These are phyloP conservation scores for Boletus huronensis DNA, from an alignment of 768 basidiomycete genomes.

Conservation along the genomic window DNA sequence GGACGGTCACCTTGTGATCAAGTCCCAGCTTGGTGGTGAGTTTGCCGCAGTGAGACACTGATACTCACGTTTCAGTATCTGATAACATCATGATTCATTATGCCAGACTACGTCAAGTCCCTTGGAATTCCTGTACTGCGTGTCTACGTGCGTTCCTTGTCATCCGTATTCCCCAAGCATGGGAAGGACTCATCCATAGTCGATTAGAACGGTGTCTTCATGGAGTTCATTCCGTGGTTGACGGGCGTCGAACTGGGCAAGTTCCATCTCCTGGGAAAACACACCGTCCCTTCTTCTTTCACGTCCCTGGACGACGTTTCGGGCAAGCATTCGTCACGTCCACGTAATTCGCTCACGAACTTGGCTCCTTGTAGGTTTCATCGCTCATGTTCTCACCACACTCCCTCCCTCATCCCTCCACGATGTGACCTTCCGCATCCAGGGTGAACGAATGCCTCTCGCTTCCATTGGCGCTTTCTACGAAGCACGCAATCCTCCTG, in stretches of 20 bases:
- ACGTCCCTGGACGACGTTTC: constrained; percentile 34
- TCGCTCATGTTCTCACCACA: constrained; percentile 33
- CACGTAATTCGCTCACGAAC: constrained; percentile 1
- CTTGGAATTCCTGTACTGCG: constrained; percentile 30
- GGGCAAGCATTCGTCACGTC: constrained; percentile 19
- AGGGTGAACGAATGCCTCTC: constrained; percentile 34
- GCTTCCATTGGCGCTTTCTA: constrained; percentile 28
- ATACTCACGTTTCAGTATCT: neutral
- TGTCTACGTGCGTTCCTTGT: constrained; percentile 28
- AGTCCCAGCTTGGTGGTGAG: constrained; percentile 31
- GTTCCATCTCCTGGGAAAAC: constrained; percentile 33
- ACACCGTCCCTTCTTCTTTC: constrained; percentile 29
- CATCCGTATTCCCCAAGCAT: neutral
- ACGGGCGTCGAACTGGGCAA: constrained; percentile 28
- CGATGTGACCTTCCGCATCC: constrained; percentile 33
- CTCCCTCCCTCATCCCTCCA: constrained; percentile 25
- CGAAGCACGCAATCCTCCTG: constrained; percentile 17
- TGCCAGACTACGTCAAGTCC: constrained; percentile 29
- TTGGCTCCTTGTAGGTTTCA: constrained; percentile 28
- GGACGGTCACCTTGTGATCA: constrained; percentile 23
- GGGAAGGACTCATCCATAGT: neutral
- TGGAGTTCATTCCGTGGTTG: constrained; percentile 30
- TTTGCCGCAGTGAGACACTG: neutral
- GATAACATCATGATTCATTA: neutral
- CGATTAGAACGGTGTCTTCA: constrained; percentile 34